Conservation (phyloP, 305 asterid genomes). For the Fraxinus angustifolia region DNA sequence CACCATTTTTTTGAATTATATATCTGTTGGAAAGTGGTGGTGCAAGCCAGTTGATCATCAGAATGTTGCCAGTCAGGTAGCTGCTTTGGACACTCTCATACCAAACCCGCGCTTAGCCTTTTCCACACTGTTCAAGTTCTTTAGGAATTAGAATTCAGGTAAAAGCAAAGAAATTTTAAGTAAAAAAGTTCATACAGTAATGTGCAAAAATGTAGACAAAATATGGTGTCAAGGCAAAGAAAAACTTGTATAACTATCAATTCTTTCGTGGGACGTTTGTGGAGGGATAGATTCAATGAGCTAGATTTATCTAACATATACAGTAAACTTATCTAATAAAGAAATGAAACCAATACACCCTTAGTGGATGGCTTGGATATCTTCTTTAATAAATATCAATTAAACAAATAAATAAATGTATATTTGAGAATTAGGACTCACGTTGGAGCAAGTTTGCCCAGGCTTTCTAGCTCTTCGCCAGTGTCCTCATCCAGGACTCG, state of each 20-base stretch:
- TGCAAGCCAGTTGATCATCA: neutral
- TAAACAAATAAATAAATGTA: neutral
- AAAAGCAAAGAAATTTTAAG: neutral
- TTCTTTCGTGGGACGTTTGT: neutral
- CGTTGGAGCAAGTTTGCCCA: slow-evolving; percentile 61
- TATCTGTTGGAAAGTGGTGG: neutral
- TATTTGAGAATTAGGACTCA: slow-evolving; percentile 22
- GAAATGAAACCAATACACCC: neutral
- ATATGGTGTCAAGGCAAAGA: neutral
- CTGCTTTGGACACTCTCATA: slow-evolving; percentile 38
- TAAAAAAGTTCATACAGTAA: neutral
- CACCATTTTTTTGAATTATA: neutral
- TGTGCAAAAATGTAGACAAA: neutral
- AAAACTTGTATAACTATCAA: neutral
- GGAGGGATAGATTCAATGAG: neutral
- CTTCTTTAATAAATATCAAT: neutral
- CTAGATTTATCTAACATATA: neutral
- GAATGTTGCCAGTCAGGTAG: slow-evolving; percentile 11
- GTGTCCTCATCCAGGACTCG: slow-evolving; percentile 45
- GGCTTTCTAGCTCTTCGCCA: slow-evolving; percentile 48
- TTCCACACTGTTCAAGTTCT: slow-evolving; percentile 36
- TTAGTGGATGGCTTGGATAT: neutral
- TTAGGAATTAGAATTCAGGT: neutral
- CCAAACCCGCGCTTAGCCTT: slow-evolving; percentile 47
- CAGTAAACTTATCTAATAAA: neutral